Percentiles rank a stretch among this genome's conserved stretches.
These are phyloP conservation scores for Termitomyces sp. DNA, from an alignment of 1,284 basidiomycete genomes.

Conservation along the genomic window DNA sequence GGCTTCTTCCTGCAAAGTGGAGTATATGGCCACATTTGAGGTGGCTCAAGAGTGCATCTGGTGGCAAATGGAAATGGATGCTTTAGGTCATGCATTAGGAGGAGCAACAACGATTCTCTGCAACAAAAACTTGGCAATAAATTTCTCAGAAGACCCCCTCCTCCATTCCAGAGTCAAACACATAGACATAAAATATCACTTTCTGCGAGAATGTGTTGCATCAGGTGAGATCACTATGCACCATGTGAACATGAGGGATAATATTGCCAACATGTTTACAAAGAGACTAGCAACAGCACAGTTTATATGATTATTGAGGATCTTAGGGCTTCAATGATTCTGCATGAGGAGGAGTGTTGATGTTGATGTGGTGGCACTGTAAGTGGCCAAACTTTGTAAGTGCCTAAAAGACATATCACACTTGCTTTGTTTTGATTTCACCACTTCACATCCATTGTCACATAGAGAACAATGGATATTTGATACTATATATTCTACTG, in stretches of 20 bases:
- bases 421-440: background rate
- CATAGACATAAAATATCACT: no score
- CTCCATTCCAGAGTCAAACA: no score
- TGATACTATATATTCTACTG: no score
- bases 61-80: background rate
- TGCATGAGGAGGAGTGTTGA: background rate
- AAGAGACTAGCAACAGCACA: background rate
- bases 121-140: no score
- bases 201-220: background rate
- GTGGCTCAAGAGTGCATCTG: no score
- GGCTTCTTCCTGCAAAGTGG: no score
- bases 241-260: background rate
- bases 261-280: background rate
- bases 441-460: background rate
- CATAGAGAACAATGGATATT: background rate
- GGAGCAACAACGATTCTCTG: background rate
- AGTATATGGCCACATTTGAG: no score
- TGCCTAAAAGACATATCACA: background rate
- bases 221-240: background rate
- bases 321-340: background rate
- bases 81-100: background rate
- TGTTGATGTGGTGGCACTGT: background rate
- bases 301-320: background rate
- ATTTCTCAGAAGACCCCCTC: no score
- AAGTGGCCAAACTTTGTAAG: background rate